Conservation (phyloP, 1,139 yeast species). For the Geotrichum aggregatum region DNA sequence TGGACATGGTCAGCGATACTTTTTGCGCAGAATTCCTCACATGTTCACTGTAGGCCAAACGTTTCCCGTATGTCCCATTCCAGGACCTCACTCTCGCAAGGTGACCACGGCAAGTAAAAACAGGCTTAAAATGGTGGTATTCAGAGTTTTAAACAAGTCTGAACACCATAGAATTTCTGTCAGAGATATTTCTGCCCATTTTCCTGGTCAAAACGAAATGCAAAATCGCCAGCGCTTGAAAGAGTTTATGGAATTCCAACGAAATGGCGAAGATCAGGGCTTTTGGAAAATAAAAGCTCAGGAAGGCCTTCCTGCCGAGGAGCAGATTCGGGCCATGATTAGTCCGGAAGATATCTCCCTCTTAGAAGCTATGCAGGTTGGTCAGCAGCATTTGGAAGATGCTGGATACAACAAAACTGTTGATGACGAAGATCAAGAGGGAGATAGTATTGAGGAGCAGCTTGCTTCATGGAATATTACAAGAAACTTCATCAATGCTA, state of each 20-base stretch:
- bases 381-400: slow-evolving; percentile 80
- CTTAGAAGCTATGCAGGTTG: slow-evolving; percentile 88
- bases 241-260: slow-evolving; percentile 96
- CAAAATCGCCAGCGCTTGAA: slow-evolving; percentile 92
- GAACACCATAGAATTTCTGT: slow-evolving; percentile 76
- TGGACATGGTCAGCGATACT: slow-evolving; percentile 50
- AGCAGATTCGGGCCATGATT: slow-evolving; percentile 76
- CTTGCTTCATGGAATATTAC: slow-evolving; percentile 92
- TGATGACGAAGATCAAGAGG: slow-evolving; percentile 46
- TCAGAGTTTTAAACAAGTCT: slow-evolving; percentile 73
- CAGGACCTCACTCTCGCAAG: slow-evolving; percentile 96
- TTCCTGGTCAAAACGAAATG: slow-evolving; percentile 97
- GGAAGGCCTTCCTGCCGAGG: slow-evolving; percentile 74
- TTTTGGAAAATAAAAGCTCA: slow-evolving; percentile 85
- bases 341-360: slow-evolving; percentile 88
- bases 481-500: slow-evolving; percentile 84
- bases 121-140: slow-evolving; percentile 89
- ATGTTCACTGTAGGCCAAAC: slow-evolving; percentile 87
- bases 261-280: slow-evolving; percentile 95
- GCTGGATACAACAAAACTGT: slow-evolving; percentile 52
- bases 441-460: slow-evolving; percentile 69
- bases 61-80: slow-evolving; percentile 89
- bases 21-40: slow-evolving; percentile 62
- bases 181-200: slow-evolving; percentile 84
- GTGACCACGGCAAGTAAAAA: slow-evolving; percentile 94